Conservation (phyloP, 495 filamentous ascomycete species). For the Hyphodiscus hymeniophilus region DNA sequence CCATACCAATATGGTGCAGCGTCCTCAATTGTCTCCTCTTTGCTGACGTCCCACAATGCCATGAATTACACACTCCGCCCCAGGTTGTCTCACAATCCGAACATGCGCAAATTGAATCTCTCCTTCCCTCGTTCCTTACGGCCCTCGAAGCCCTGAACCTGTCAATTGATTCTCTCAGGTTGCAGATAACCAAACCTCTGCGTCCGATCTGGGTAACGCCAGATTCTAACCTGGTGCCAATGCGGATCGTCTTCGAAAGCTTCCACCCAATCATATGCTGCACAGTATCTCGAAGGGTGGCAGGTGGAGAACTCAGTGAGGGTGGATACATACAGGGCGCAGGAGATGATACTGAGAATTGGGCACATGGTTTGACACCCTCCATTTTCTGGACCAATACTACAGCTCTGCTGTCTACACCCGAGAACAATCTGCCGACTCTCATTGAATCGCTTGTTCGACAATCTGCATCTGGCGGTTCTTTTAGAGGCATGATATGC, state of each 20-base stretch:
- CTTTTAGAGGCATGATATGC: background rate
- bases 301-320: conserved; percentile 53
- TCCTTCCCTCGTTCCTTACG: conserved; percentile 57
- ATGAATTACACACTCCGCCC: conserved; percentile 56
- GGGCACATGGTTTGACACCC: conserved; percentile 73
- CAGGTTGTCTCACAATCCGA: conserved; percentile 64
- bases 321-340: conserved; percentile 90
- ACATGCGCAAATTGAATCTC: conserved; percentile 64
- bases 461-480: background rate
- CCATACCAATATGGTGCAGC: conserved; percentile 85
- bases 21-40: conserved; percentile 79
- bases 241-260: conserved; percentile 33
- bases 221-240: conserved; percentile 24
- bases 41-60: conserved; percentile 36
- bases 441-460: conserved; percentile 50
- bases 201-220: conserved; percentile 56
- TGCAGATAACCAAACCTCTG: conserved; percentile 46
- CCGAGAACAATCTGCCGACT: conserved; percentile 56
- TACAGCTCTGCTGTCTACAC: conserved; percentile 42
- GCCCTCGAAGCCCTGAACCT: conserved; percentile 42
- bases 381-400: conserved; percentile 67
- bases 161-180: conserved; percentile 25
- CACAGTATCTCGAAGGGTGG: conserved; percentile 64
- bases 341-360: conserved; percentile 86
- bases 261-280: conserved; percentile 70